A percentile compares a stretch with the other conserved stretches of the same genome.
These are phyloP conservation scores for Starmerella bombicola DNA, from an alignment of 805 yeast genomes.

Conservation along the genomic window DNA sequence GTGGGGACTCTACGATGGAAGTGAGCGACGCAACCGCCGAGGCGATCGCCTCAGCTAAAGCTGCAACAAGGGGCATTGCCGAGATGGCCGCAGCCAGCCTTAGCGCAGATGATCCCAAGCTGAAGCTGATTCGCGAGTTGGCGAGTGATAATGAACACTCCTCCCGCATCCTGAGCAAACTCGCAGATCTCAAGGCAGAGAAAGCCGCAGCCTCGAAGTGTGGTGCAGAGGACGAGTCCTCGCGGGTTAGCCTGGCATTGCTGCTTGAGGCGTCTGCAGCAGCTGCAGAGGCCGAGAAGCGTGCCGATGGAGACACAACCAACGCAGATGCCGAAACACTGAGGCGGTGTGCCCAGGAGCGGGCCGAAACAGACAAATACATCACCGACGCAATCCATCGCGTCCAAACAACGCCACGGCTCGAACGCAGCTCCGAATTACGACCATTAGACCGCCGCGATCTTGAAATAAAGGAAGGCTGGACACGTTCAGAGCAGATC, in stretches of 20 bases:
- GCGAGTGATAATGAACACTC: background rate
- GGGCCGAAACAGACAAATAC: constrained; percentile 15
- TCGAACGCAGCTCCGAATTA: constrained; percentile 7
- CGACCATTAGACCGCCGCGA: constrained; percentile 17
- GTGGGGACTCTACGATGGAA: no score
- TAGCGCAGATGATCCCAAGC: background rate
- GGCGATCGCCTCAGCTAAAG: background rate
- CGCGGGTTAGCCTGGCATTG: constrained; percentile 16
- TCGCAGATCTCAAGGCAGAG: background rate
- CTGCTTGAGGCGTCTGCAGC: constrained; percentile 17
- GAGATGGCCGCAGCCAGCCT: background rate
- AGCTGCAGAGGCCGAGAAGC: constrained; percentile 14
- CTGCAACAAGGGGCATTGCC: background rate
- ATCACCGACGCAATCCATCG: constrained; percentile 15
- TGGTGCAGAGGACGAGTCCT: background rate
- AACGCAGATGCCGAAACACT: constrained; percentile 1
- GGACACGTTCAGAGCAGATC: constrained; percentile 13
- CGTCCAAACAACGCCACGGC: constrained; percentile 13
- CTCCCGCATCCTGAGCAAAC: background rate
- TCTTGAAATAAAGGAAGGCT: constrained; percentile 1
- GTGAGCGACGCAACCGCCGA: background rate
- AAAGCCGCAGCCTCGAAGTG: background rate
- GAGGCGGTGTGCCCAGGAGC: background rate
- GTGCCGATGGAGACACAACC: constrained; percentile 5
- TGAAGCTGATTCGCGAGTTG: background rate